These are phyloP conservation scores for Microsporum audouinii DNA, from an alignment of 2,329 filamentous ascomycete species.

Conservation along the genomic window DNA sequence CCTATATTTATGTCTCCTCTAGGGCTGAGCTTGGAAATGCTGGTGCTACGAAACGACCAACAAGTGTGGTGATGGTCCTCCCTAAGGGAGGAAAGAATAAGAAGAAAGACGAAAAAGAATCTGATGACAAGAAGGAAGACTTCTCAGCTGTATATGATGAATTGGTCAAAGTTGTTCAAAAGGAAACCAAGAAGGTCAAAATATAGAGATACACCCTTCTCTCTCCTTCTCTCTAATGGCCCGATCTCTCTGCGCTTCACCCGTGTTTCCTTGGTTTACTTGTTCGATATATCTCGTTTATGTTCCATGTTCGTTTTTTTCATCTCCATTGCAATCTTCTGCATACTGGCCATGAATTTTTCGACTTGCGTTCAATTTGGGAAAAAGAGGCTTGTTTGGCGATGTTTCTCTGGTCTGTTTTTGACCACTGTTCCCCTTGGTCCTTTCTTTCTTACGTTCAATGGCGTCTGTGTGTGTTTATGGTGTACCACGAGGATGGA, in stretches of 20 bases:
- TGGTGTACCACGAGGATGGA: conserved; percentile 5
- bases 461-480: conserved; percentile 5
- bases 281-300: neutral
- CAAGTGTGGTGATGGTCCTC: conserved; percentile 80
- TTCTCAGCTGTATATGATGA: conserved; percentile 46
- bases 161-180: conserved; percentile 47
- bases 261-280: neutral
- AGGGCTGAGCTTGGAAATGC: conserved; percentile 89
- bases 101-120: conserved; percentile 40
- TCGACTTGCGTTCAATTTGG: neutral
- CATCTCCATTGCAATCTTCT: conserved; percentile 15
- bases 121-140: conserved; percentile 35
- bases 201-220: conserved; percentile 28
- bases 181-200: conserved; percentile 47
- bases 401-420: neutral
- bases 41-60: conserved; percentile 89
- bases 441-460: neutral
- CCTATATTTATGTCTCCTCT: conserved; percentile 88
- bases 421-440: neutral
- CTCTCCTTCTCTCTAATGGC: neutral
- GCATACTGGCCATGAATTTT: neutral
- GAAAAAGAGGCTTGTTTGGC: conserved; percentile 11
- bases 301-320: conserved; percentile 2
- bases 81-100: conserved; percentile 41
- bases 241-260: neutral